A percentile compares a stretch with the other conserved stretches of the same genome.
Evolutionary conservation across 2,329 filamentous ascomycete species (phyloP).

Genomic region (Ophiocordyceps camponoti-leonardi): DNA sequence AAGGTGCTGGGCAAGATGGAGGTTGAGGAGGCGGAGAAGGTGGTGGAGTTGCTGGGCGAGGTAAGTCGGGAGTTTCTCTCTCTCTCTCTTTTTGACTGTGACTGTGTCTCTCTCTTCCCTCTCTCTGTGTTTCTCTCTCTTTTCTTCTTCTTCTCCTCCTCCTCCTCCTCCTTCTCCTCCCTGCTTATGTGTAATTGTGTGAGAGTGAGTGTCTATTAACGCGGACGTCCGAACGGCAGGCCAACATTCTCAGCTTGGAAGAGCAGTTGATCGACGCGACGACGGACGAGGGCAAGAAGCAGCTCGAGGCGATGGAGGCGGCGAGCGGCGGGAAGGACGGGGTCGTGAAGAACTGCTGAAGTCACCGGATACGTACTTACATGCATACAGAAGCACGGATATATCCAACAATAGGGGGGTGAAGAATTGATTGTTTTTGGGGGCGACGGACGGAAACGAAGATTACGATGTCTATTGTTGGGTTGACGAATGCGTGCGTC

Average conservation of each 20-base stretch:
- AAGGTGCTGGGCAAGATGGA: slow-evolving; percentile 66
- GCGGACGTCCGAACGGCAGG: slow-evolving; percentile 21
- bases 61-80: slow-evolving; percentile 14
- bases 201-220: background rate
- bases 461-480: too few relatives aligned
- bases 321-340: slow-evolving; percentile 14
- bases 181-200: background rate
- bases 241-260: slow-evolving; percentile 78
- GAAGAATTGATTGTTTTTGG: too few relatives aligned
- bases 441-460: too few relatives aligned
- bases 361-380: background rate
- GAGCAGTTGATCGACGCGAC: slow-evolving; percentile 92
- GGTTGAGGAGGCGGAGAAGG: slow-evolving; percentile 70
- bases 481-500: too few relatives aligned
- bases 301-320: slow-evolving; percentile 58
- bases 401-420: too few relatives aligned
- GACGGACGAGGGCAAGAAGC: slow-evolving; percentile 66
- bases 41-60: slow-evolving; percentile 65
- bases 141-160: background rate
- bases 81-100: background rate
- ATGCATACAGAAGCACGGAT: too few relatives aligned
- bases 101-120: background rate
- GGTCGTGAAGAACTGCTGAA: background rate
- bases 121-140: background rate
- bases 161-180: background rate